phyloP scores from a whole-genome alignment of 148 eudicot genomes.

The Dianthus caryophyllus region DNA sequence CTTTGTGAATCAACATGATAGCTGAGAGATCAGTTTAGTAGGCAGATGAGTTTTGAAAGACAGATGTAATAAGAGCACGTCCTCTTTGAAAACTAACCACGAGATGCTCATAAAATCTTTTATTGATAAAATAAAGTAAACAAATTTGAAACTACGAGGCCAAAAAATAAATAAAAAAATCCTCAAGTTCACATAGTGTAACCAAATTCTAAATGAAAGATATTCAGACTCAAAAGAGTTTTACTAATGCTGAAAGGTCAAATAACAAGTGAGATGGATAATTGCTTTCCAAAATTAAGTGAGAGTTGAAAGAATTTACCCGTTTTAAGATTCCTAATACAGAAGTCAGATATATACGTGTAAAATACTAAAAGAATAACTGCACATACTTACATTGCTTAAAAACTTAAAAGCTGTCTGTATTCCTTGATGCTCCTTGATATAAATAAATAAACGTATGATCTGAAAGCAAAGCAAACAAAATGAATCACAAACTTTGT shows the following conservation, averaged over 20 bases:
- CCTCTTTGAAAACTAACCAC: not conserved
- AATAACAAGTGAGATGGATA: not conserved
- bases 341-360: not conserved
- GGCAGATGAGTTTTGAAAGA: not conserved
- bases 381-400: conserved; percentile 58
- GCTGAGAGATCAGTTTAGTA: conserved; percentile 2
- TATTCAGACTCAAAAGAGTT: not conserved
- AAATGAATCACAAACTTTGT: not conserved
- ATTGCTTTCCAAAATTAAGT: not conserved
- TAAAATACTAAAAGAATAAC: not conserved
- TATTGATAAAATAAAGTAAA: not conserved
- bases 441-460: conserved; percentile 65
- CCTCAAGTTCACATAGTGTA: not conserved
- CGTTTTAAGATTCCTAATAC: not conserved
- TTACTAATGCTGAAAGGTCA: not conserved
- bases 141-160: not conserved
- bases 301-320: not conserved
- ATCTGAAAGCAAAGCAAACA: conserved; percentile 48
- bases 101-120: not conserved
- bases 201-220: not conserved
- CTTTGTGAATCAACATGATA: not conserved
- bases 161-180: not conserved
- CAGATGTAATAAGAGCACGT: not conserved
- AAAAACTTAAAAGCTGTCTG: conserved; percentile 80
- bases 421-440: conserved; percentile 74